A percentile compares a stretch with the other conserved stretches of the same genome.
These are phyloP conservation scores for Gossypium bickii DNA, from an alignment of 345 rosid species.

Conservation along the genomic window DNA sequence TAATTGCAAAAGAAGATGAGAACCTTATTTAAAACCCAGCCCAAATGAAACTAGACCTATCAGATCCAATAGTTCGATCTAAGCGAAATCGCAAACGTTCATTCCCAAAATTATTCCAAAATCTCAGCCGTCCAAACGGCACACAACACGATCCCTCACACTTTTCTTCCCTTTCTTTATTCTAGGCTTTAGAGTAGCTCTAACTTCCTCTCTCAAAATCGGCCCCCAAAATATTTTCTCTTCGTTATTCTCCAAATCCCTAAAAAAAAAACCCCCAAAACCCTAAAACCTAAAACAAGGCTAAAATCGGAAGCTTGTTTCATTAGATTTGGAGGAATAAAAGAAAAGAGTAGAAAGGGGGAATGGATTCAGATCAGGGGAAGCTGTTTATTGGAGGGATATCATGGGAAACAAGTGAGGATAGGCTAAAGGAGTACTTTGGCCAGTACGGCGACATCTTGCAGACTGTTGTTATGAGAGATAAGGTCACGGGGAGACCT, in stretches of 20 bases:
- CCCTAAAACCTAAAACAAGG: not conserved
- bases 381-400: conserved; percentile 91
- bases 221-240: not conserved
- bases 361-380: conserved; percentile 85
- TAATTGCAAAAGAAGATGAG: no score
- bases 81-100: not conserved
- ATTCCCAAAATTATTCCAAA: not conserved
- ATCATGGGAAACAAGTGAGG: conserved; percentile 89
- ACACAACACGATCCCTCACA: not conserved
- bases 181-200: not conserved
- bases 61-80: not conserved
- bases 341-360: not conserved
- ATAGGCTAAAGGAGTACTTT: conserved; percentile 63
- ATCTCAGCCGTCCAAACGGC: conserved; percentile 27
- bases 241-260: not conserved
- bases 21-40: not conserved
- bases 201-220: not conserved
- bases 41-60: not conserved
- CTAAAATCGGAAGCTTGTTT: not conserved
- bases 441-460: conserved; percentile 60
- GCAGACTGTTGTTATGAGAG: conserved; percentile 69
- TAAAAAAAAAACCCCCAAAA: not conserved
- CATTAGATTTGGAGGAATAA: conserved; percentile 17
- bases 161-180: not conserved
- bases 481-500: conserved; percentile 67